Base-by-base conservation (phyloP, 805 yeast species). In the Saturnispora quitensis region DNA sequence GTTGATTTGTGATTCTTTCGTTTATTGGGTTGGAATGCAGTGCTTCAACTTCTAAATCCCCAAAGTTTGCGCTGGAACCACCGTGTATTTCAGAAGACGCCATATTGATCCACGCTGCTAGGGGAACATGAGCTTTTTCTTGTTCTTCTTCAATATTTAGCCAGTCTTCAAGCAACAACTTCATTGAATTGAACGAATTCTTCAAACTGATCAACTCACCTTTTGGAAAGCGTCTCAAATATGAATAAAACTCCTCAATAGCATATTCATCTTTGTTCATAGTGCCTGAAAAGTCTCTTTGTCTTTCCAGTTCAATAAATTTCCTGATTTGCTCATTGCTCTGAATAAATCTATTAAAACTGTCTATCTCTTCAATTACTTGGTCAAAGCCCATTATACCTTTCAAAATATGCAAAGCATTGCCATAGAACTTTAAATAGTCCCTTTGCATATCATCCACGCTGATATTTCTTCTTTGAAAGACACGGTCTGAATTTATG, bases 191-290 rank as follows among this genome's bases (percentile, higher is more conserved):
- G 18, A 48, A 53, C 2, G 43, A 47, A 17, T 18, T 10, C 5
- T 28, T 42, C 24, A 55, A 36, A 15, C 51, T 49, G 5, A 35
- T 17, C 17, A 56, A 44, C 38, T 56, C 58, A 18, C 36, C 18
- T 17, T 12, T 48, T 12, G 58, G 54, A 24, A 55, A 55, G 10
- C 38, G 8, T 33, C 40, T 31, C 6, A 55, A 34, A 46, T 48
- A 52, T 18, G 45, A 48, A 34, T 55, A 55, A 35, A 55, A 56
- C 34, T 56, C 58, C 45, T 54, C 51, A 45, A 53, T 53, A 44
- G 48, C 43, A 50, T 53, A 51, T 18, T 20, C 20, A 6, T 42
- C 42, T n/a, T 31, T 28, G 15, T 50, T 48, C 9, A 43, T 13
- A 4, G 5, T 18, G 13, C 51, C 51, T 10, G 40, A 24, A 8